Percentiles rank a stretch among this genome's conserved stretches.
Evolutionary conservation across 2,329 filamentous ascomycete species (phyloP).

Genomic region (Phaeosphaeriaceae sp.): DNA sequence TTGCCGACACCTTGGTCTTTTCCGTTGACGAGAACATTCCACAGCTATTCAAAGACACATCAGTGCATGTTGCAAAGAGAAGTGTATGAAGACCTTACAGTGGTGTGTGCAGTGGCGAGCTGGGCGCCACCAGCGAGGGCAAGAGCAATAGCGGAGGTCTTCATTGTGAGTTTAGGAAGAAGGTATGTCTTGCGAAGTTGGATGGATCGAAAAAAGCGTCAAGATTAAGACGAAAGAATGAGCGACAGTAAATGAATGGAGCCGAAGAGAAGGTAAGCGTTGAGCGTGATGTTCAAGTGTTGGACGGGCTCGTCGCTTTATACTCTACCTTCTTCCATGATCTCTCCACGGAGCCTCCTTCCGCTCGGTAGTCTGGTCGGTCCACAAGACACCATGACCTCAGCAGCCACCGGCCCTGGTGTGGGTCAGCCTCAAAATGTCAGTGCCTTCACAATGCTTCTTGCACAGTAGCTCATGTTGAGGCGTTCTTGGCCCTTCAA

Average conservation of each 20-base stretch:
- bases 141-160: slow-evolving; percentile 41
- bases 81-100: slow-evolving; percentile 13
- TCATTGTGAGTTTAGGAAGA: slow-evolving; percentile 35
- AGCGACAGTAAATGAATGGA: slow-evolving; percentile 31
- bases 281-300: slow-evolving; percentile 34
- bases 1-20: slow-evolving; percentile 43
- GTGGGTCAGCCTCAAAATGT: slow-evolving; percentile 18
- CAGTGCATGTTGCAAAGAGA: background rate
- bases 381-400: slow-evolving; percentile 16
- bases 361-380: slow-evolving; percentile 25
- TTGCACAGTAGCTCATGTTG: slow-evolving; percentile 19
- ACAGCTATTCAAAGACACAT: slow-evolving; percentile 15
- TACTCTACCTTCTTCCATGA: slow-evolving; percentile 15
- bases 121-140: slow-evolving; percentile 38
- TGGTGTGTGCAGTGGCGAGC: slow-evolving; percentile 39
- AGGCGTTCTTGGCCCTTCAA: slow-evolving; percentile 23
- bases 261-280: slow-evolving; percentile 34
- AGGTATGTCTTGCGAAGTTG: slow-evolving; percentile 13
- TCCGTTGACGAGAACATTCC: slow-evolving; percentile 53
- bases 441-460: slow-evolving; percentile 20
- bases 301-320: slow-evolving; percentile 24
- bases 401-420: slow-evolving; percentile 19
- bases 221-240: slow-evolving; percentile 27
- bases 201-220: slow-evolving; percentile 20
- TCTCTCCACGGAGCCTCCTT: slow-evolving; percentile 17